phyloP scores from a whole-genome alignment of 257 asterid genomes.

The Rauvolfia tetraphylla region DNA sequence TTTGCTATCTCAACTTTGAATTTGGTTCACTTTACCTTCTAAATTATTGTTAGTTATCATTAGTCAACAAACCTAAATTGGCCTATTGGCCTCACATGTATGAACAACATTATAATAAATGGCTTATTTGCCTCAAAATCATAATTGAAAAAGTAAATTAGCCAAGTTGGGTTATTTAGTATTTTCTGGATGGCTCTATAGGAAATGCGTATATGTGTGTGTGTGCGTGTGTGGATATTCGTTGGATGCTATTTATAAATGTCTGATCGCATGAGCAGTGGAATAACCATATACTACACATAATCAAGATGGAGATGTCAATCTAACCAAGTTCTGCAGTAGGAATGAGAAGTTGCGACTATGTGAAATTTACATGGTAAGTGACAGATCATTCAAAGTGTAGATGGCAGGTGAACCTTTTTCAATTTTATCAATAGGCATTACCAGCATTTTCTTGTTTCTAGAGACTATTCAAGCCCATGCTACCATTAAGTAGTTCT shows the following conservation, averaged over 20 bases:
- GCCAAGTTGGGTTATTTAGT: not conserved
- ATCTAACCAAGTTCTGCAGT: not conserved
- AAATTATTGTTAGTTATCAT: too few species aligned
- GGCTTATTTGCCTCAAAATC: not conserved
- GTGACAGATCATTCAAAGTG: not conserved
- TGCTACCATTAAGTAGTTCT: too few species aligned
- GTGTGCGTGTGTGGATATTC: too few species aligned
- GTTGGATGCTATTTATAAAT: not conserved
- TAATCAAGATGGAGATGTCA: not conserved
- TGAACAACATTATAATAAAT: not conserved
- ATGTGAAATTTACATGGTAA: not conserved
- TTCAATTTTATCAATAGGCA: too few species aligned
- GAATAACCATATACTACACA: too few species aligned
- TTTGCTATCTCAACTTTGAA: not conserved
- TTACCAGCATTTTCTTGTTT: too few species aligned
- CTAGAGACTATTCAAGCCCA: too few species aligned
- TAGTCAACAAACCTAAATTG: not conserved
- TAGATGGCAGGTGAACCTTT: not conserved
- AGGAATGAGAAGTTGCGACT: not conserved
- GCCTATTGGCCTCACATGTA: too few species aligned
- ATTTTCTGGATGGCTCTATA: too few species aligned
- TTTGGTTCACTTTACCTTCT: not conserved
- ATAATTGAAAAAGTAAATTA: too few species aligned
- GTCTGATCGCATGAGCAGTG: not conserved
- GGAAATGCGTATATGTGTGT: too few species aligned